These are phyloP conservation scores for Pulveroboletus sp. DNA, from an alignment of 768 basidiomycete species.

Conservation along the genomic window DNA sequence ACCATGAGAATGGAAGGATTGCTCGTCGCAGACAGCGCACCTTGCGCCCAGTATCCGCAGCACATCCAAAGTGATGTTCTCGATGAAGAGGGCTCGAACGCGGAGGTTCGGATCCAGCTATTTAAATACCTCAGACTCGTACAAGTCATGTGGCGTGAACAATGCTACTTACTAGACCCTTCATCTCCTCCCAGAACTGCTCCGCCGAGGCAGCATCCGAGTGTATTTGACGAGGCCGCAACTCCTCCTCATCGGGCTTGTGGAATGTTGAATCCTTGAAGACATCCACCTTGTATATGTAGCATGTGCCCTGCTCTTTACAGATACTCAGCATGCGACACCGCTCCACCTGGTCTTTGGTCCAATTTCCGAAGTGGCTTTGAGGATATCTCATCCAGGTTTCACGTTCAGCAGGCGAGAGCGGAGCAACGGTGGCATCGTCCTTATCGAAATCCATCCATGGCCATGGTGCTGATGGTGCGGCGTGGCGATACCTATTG, in stretches of 20 bases:
- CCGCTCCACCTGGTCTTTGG: constrained; percentile 28
- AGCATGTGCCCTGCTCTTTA: constrained; percentile 6
- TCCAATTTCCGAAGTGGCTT: constrained; percentile 33
- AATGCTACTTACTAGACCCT: constrained; percentile 19
- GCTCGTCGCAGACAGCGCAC: constrained; percentile 28
- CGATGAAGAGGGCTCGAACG: constrained; percentile 48
- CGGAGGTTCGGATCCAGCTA: constrained; percentile 37
- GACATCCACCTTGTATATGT: constrained; percentile 25
- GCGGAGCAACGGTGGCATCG: constrained; percentile 9
- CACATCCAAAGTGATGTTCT: constrained; percentile 45
- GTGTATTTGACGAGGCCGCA: constrained; percentile 9
- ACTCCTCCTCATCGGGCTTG: constrained; percentile 1
- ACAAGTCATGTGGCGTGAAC: background rate
- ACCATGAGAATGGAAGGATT: background rate
- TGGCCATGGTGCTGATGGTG: constrained; percentile 41
- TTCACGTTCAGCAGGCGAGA: background rate
- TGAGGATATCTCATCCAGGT: constrained; percentile 24
- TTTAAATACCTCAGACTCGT: background rate
- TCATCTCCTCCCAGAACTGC: constrained; percentile 20
- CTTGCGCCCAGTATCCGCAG: constrained; percentile 54
- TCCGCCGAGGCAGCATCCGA: constrained; percentile 14
- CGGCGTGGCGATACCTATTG: constrained; percentile 34
- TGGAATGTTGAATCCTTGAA: constrained; percentile 13
- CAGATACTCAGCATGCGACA: constrained; percentile 24
- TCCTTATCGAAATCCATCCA: constrained; percentile 37